Base-by-base conservation (phyloP, 768 basidiomycete genomes). In the Fistulinella prunicolor region DNA sequence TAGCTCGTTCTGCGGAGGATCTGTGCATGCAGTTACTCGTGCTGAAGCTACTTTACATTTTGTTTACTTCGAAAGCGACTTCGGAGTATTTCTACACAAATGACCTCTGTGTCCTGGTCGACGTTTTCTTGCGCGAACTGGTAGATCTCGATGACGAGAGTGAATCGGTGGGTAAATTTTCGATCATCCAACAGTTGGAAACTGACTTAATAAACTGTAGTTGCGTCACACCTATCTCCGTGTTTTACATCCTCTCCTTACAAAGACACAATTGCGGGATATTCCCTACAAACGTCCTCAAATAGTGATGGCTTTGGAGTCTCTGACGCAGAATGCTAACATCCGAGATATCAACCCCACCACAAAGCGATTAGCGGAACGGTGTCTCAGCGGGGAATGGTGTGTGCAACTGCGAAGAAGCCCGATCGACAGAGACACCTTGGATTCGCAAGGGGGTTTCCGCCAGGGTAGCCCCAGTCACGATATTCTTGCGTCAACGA, bases 41-140 rank as follows among this genome's bases (percentile, higher is more conserved):
- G 42, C 75, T 99, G 59, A 99, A 99, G 68, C 78, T 97, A 34
- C 78, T 99, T 2, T 99, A 95, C 64, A 80, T 97, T 7, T 78
- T 99, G 9, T 98, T 97, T 66, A 95, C 93, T 14, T 96, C 91
- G 2, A 84, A 85, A 53, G 91, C 86, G 26, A 94, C 93, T 10
- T 85, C 86, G 6, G 94, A 98, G 65, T 98, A 92, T 65, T 98
- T 99, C 62, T 99, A 96, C 69, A 97, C 94, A 14, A 99, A 99
- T 61, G 96, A 99, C 59, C 75, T 99, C 26, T 81, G 91, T 57
- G 96, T 99, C 4, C 75, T 99, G 13, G 92, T 99, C 12, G 96
- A 99, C 59, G 96, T 99, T 1, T 97, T 99, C 60, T 76, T 99
- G n/a, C 83, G 96, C 32, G 95, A 97, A 64, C 71, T 99, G 41